These are phyloP conservation scores for Polygonum aviculare DNA, from an alignment of 148 eudicot species.

Conservation along the genomic window DNA sequence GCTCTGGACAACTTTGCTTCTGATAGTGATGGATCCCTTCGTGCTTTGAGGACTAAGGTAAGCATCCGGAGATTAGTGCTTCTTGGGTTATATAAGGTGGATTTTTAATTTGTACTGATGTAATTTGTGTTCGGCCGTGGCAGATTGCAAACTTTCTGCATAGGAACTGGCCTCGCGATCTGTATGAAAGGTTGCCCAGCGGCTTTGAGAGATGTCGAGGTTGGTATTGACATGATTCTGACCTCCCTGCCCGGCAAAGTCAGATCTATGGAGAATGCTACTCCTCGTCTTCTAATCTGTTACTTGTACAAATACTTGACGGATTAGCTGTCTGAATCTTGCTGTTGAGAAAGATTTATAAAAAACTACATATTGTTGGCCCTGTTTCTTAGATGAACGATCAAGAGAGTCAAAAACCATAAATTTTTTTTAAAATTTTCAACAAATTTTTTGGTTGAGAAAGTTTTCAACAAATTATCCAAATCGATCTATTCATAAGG, in stretches of 20 bases:
- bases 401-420: neutral
- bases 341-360: neutral
- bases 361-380: neutral
- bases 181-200: slow-evolving; percentile 76
- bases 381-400: neutral
- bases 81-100: neutral
- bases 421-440: no score
- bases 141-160: slow-evolving; percentile 91
- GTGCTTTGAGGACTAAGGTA: slow-evolving; percentile 90
- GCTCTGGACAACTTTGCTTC: slow-evolving; percentile 68
- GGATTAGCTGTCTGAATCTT: no score
- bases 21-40: slow-evolving; percentile 91
- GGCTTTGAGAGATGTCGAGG: slow-evolving; percentile 32
- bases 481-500: no score
- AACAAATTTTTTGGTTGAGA: no score
- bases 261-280: neutral
- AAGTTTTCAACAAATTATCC: no score
- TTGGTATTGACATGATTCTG: neutral
- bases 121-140: slow-evolving; percentile 9
- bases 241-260: neutral
- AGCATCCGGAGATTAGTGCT: neutral
- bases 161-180: slow-evolving; percentile 85
- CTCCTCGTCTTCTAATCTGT: neutral
- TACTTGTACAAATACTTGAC: neutral
- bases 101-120: neutral